Conservation (phyloP, 768 basidiomycete genomes). For the Agrocybe chaxingu region DNA sequence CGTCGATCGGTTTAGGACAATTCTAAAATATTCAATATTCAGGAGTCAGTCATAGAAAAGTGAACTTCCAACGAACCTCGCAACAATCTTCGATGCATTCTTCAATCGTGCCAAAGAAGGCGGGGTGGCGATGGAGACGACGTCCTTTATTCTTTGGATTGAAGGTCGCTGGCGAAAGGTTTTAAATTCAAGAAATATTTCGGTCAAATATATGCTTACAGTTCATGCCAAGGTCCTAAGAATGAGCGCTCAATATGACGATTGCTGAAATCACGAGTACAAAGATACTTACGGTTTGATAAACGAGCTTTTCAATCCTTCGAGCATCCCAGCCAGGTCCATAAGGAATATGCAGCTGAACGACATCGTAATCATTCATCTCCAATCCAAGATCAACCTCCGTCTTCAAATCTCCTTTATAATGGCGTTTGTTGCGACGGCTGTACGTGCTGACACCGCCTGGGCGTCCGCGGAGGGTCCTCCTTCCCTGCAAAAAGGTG, state of each 20-base stretch:
- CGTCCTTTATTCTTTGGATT: slow-evolving; percentile 63
- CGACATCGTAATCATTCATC: slow-evolving; percentile 58
- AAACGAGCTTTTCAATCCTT: slow-evolving; percentile 54
- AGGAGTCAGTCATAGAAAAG: not conserved
- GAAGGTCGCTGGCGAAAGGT: slow-evolving; percentile 41
- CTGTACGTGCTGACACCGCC: slow-evolving; percentile 23
- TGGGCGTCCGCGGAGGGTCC: slow-evolving; percentile 49
- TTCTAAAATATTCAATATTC: slow-evolving; percentile 27
- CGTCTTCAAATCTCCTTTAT: slow-evolving; percentile 56
- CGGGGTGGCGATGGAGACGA: slow-evolving; percentile 59
- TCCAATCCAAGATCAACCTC: slow-evolving; percentile 40
- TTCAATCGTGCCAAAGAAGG: slow-evolving; percentile 56
- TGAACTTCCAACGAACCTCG: slow-evolving; percentile 33
- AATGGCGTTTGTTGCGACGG: slow-evolving; percentile 33
- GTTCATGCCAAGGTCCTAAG: slow-evolving; percentile 58
- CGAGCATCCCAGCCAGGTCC: slow-evolving; percentile 58
- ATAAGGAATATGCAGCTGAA: slow-evolving; percentile 57
- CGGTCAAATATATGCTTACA: slow-evolving; percentile 28
- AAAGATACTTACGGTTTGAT: slow-evolving; percentile 43
- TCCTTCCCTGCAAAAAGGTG: slow-evolving; percentile 44
- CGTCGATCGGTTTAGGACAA: slow-evolving; percentile 53
- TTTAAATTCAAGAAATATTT: not conserved
- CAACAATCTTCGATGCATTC: slow-evolving; percentile 63
- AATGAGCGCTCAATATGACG: not conserved
- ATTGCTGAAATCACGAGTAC: not conserved